These are phyloP conservation scores for Penicillium fuscoglaucum DNA, from an alignment of 2,329 filamentous ascomycete genomes.

Conservation along the genomic window DNA sequence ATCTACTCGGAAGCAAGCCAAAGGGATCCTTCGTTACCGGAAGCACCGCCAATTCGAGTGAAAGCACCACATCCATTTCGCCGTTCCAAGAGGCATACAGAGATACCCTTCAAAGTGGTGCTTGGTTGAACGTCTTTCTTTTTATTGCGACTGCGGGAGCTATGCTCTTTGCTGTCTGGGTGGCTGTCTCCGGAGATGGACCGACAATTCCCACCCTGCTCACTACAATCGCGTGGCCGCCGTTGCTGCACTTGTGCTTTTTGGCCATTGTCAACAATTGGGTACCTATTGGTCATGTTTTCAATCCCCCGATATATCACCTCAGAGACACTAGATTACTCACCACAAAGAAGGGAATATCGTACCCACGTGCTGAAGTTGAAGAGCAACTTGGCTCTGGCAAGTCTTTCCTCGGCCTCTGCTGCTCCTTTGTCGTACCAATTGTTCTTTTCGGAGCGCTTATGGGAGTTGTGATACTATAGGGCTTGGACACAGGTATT, in stretches of 20 bases:
- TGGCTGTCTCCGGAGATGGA: background rate
- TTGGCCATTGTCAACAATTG: slow-evolving; percentile 20
- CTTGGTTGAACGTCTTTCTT: slow-evolving; percentile 19
- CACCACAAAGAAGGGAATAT: background rate
- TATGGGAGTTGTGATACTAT: background rate
- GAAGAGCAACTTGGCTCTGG: background rate
- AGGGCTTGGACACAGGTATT: background rate
- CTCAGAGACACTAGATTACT: background rate
- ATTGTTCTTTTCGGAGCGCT: background rate
- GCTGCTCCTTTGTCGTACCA: background rate
- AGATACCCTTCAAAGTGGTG: slow-evolving; percentile 21
- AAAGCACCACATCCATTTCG: slow-evolving; percentile 11
- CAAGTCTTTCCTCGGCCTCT: background rate
- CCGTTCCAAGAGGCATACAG: slow-evolving; percentile 9
- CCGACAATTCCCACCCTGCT: slow-evolving; percentile 2
- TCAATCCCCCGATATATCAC: slow-evolving; percentile 18
- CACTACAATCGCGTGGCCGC: slow-evolving; percentile 25
- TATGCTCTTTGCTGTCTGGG: background rate
- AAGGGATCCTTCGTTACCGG: slow-evolving; percentile 35
- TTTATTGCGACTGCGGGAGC: slow-evolving; percentile 14
- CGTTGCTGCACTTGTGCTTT: slow-evolving; percentile 24
- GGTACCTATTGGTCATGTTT: slow-evolving; percentile 24
- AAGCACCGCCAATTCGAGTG: slow-evolving; percentile 30
- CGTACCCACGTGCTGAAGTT: background rate
- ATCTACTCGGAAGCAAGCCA: slow-evolving; percentile 26